Conservation (phyloP, 345 rosid genomes). For the Durio zibethinus region DNA sequence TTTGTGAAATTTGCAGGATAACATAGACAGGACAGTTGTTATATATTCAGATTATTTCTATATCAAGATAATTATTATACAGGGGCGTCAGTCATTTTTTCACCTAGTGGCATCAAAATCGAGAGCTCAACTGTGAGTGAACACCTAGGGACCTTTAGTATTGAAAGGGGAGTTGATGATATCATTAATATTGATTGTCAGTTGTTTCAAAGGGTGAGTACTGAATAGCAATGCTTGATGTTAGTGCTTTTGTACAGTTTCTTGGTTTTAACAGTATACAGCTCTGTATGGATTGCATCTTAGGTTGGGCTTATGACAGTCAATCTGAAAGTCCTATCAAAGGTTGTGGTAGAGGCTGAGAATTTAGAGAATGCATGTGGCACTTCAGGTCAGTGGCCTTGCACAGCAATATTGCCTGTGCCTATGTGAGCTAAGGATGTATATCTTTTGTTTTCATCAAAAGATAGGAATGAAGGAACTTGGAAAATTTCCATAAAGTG, state of each 20-base stretch:
- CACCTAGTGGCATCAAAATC: slow-evolving; percentile 47
- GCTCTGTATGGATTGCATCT: slow-evolving; percentile 20
- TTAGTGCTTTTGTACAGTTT: slow-evolving; percentile 1
- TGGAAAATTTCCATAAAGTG: neutral
- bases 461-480: neutral
- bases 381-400: slow-evolving; percentile 44
- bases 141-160: slow-evolving; percentile 35
- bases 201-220: slow-evolving; percentile 66
- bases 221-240: neutral
- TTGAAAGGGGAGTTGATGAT: slow-evolving; percentile 68
- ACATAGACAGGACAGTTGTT: slow-evolving; percentile 32
- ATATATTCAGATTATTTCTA: slow-evolving; percentile 57
- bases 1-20: slow-evolving; percentile 50
- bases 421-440: slow-evolving; percentile 9
- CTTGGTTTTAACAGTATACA: slow-evolving; percentile 8
- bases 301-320: slow-evolving; percentile 61
- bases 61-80: slow-evolving; percentile 40
- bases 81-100: slow-evolving; percentile 53
- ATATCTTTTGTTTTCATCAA: neutral
- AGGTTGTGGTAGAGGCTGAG: slow-evolving; percentile 37
- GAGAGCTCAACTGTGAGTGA: slow-evolving; percentile 34
- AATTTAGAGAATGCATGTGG: slow-evolving; percentile 29
- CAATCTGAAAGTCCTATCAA: slow-evolving; percentile 46
- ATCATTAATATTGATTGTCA: slow-evolving; percentile 55
- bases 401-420: neutral